These are phyloP conservation scores for Cladophialophora bantiana DNA, from an alignment of 2,329 filamentous ascomycete species.

Conservation along the genomic window DNA sequence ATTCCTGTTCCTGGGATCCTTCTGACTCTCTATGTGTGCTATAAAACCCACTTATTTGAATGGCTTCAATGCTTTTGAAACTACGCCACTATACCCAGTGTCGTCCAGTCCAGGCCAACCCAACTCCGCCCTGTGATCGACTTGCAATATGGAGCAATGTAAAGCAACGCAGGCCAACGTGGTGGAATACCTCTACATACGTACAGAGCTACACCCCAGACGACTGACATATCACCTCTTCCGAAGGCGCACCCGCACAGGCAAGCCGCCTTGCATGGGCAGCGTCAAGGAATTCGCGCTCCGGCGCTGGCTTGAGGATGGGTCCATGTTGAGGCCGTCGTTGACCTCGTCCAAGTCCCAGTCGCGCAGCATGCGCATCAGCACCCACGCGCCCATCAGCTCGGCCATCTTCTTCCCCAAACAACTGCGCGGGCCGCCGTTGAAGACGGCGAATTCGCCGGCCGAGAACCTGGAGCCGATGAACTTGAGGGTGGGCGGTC, in stretches of 20 bases:
- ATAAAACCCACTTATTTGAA: not conserved
- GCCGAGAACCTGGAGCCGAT: conserved; percentile 44
- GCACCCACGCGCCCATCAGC: conserved; percentile 63
- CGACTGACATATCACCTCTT: not conserved
- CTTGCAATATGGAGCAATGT: no score
- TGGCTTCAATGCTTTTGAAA: not conserved
- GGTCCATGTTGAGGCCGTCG: conserved; percentile 15
- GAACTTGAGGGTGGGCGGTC: not conserved
- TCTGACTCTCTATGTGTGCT: not conserved
- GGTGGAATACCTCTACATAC: no score
- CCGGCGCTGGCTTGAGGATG: conserved; percentile 51
- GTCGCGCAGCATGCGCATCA: conserved; percentile 56
- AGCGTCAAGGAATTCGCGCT: conserved; percentile 69
- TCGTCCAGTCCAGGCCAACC: no score
- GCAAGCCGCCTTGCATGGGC: conserved; percentile 69
- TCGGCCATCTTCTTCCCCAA: conserved; percentile 72
- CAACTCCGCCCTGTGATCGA: no score
- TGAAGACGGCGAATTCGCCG: conserved; percentile 70
- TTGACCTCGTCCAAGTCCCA: conserved; percentile 58
- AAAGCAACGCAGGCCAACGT: no score
- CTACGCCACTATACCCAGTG: no score
- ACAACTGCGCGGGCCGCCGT: conserved; percentile 67
- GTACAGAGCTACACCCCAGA: no score
- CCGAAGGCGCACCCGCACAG: conserved; percentile 42
- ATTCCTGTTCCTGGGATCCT: not conserved